These are phyloP conservation scores for Malassezia nana DNA, from an alignment of 1,284 basidiomycete genomes.

Conservation along the genomic window DNA sequence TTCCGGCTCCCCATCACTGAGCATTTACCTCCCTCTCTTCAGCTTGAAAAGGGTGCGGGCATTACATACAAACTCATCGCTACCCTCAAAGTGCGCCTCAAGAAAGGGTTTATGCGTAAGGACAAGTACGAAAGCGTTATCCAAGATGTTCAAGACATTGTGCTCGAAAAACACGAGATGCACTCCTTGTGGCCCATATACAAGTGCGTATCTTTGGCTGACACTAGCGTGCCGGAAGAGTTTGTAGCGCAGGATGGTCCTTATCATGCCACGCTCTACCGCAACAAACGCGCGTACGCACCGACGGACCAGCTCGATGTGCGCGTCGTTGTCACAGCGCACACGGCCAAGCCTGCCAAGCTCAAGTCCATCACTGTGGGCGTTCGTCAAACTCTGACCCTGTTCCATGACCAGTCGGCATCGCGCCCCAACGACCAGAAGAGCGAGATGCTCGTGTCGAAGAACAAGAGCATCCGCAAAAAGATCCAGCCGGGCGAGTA, in stretches of 20 bases:
- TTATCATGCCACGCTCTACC: conserved; percentile 28
- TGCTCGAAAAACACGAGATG: conserved; percentile 45
- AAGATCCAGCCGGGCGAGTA: conserved; percentile 43
- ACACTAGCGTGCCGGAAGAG: conserved; percentile 22
- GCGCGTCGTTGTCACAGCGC: conserved; percentile 29
- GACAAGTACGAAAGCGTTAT: neutral
- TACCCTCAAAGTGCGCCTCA: conserved; percentile 33
- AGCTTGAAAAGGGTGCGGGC: conserved; percentile 38
- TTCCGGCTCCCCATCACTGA: conserved; percentile 40
- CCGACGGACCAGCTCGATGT: conserved; percentile 34
- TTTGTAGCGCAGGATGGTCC: conserved; percentile 24
- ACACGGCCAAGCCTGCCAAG: conserved; percentile 31
- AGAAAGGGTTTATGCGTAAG: conserved; percentile 31
- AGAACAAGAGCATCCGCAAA: conserved; percentile 35
- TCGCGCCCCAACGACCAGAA: conserved; percentile 21
- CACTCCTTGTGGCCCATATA: conserved; percentile 45
- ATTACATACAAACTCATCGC: conserved; percentile 44
- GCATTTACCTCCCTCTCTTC: conserved; percentile 37
- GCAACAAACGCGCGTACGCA: conserved; percentile 34
- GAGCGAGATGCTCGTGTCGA: conserved; percentile 29
- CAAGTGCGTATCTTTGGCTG: conserved; percentile 11
- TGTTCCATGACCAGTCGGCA: conserved; percentile 21
- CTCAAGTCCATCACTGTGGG: conserved; percentile 34
- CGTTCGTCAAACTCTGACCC: conserved; percentile 40
- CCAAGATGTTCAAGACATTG: conserved; percentile 31